These are phyloP conservation scores for Meyerozyma smithsonii DNA, from an alignment of 1,139 yeast species.

Conservation along the genomic window DNA sequence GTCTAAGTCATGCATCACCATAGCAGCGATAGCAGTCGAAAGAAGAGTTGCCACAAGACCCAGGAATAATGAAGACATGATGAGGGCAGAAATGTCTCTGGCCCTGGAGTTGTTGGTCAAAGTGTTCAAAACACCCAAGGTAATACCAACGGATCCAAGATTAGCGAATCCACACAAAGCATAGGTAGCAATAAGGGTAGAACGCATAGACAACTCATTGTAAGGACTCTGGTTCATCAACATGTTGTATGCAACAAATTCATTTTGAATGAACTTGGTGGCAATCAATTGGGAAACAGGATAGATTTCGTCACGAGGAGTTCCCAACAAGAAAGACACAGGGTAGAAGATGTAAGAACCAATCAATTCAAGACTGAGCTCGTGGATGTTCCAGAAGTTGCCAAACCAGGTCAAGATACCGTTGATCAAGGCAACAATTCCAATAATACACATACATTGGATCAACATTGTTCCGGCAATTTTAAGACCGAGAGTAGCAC, in stretches of 20 bases:
- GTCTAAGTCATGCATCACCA: constrained; percentile 54
- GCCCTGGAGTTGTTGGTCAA: constrained; percentile 50
- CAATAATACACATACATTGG: constrained; percentile 61
- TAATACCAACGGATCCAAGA: constrained; percentile 61
- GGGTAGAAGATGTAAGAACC: constrained; percentile 59
- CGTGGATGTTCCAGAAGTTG: constrained; percentile 53
- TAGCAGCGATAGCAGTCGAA: constrained; percentile 64
- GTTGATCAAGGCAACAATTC: constrained; percentile 53
- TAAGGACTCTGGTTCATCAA: constrained; percentile 44
- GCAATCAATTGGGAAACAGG: constrained; percentile 51
- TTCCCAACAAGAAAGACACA: constrained; percentile 56
- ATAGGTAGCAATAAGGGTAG: constrained; percentile 56
- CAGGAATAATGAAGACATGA: constrained; percentile 47
- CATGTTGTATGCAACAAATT: constrained; percentile 52
- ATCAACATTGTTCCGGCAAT: constrained; percentile 60
- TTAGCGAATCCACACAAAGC: constrained; percentile 66
- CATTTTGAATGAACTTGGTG: constrained; percentile 59
- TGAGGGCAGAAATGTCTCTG: constrained; percentile 45
- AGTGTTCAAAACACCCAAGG: constrained; percentile 58
- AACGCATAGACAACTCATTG: constrained; percentile 47
- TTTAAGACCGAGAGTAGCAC: constrained; percentile 57
- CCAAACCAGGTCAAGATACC: constrained; percentile 64
- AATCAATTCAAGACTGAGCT: constrained; percentile 53
- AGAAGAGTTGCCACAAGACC: constrained; percentile 56
- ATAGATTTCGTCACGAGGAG: constrained; percentile 54